Conservation (phyloP, 352 stramenopile genomes). For the Phytophthora aleatoria region DNA sequence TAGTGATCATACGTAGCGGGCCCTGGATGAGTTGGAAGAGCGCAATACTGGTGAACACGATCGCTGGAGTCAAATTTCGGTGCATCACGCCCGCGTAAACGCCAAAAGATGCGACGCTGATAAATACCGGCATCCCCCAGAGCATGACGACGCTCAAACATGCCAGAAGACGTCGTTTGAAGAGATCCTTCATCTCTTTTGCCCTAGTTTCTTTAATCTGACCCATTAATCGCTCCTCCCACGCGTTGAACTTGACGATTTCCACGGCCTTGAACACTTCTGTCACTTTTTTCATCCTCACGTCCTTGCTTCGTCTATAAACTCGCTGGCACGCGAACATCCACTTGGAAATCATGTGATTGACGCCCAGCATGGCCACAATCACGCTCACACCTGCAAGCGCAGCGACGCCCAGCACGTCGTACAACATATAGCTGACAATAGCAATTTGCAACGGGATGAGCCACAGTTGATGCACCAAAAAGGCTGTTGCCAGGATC, state of each 20-base stretch:
- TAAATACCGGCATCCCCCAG: conserved; percentile 57
- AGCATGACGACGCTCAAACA: conserved; percentile 45
- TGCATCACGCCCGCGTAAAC: conserved; percentile 56
- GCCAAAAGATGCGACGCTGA: conserved; percentile 51
- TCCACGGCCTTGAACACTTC: conserved; percentile 79
- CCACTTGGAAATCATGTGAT: conserved; percentile 38
- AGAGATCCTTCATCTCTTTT: conserved; percentile 44
- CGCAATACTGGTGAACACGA: conserved; percentile 68
- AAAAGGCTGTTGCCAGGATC: conserved; percentile 43
- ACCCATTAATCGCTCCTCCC: conserved; percentile 85
- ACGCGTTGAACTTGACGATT: conserved; percentile 95
- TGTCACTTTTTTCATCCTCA: conserved; percentile 58
- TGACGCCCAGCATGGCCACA: conserved; percentile 39
- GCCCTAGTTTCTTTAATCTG: conserved; percentile 45
- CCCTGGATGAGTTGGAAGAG: conserved; percentile 82
- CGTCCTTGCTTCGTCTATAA: conserved; percentile 49
- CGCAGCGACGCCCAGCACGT: conserved; percentile 41
- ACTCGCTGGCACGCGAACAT: conserved; percentile 37
- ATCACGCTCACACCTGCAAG: conserved; percentile 51
- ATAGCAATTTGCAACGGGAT: conserved; percentile 56
- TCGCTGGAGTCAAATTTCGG: conserved; percentile 83
- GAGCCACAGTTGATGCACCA: conserved; percentile 69
- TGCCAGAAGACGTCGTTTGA: conserved; percentile 28
- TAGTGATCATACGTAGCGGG: conserved; percentile 53
- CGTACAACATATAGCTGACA: conserved; percentile 52